Evolutionary conservation across 495 filamentous ascomycete genomes (phyloP), one percentile per base, ranked within the genome.

Genomic region (Pseudoneurospora amorphoporcata): DNA sequence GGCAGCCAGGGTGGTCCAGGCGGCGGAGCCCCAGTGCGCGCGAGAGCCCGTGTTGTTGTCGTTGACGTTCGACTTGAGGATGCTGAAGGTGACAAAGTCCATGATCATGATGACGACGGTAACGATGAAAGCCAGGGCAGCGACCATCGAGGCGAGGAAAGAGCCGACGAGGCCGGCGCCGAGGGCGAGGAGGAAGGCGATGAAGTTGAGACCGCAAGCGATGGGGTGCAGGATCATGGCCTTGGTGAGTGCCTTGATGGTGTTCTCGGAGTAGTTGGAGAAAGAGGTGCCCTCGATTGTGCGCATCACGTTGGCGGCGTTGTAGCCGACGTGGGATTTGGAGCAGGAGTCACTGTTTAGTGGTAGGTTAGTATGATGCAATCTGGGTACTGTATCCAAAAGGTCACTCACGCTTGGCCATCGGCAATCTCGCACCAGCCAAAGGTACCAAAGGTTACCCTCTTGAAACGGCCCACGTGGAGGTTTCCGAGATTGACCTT

Each of bases 211-310:
- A 23, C 81, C 87, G 70, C 83, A 85, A 5, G 85, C 87, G 79
- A 90, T 83, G 10, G 88, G 88, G 80, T 90, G 88, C 68, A 90
- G 83, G 70, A 90, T 75, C 85, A 90, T 86, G 69, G 85, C 87
- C 69, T 80, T 82, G 17, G 88, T 89, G 7, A 90, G 82, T 0
- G 74, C 77, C 41, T 81, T 80, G n/a, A 86, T 74, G 32, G 85
- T 85, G 75, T 82, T 77, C 32, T 74, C 73, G 8, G 82, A 79
- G 73, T 80, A 75, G 71, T 77, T 75, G 29, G 82, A 84, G 79
- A 83, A 81, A 8, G 23, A 32, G 47, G 81, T 80, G 70, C 75
- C 73, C 45, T 80, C 81, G 35, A 84, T 75, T 7, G 70, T 9
- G 39, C 78, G 69, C 74, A 88, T 80, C 69, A 88, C 74, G 37